Conservation (phyloP, 1,139 yeast genomes). For the Geotrichum klebahnii region DNA sequence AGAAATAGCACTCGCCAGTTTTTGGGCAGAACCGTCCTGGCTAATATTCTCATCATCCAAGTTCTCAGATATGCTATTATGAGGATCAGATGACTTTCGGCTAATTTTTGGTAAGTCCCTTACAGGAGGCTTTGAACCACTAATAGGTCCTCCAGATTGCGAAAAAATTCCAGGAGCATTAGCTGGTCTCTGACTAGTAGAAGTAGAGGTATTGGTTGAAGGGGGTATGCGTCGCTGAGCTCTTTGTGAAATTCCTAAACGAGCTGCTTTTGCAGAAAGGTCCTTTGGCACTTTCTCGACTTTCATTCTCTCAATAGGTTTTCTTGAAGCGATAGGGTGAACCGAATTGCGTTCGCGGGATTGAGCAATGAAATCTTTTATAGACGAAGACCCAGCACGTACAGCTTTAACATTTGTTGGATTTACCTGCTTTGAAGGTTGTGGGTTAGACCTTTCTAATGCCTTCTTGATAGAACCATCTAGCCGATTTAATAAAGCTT, state of each 20-base stretch:
- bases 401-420: not conserved
- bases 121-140: not conserved
- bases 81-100: not conserved
- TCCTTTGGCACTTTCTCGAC: slow-evolving; percentile 12
- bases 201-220: not conserved
- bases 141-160: not conserved
- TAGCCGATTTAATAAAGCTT: slow-evolving; percentile 40
- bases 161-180: not conserved
- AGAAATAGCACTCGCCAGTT: not conserved
- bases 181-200: slow-evolving; percentile 1
- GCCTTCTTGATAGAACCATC: slow-evolving; percentile 53
- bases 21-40: not conserved
- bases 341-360: slow-evolving; percentile 7
- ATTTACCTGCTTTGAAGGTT: not conserved
- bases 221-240: slow-evolving; percentile 15
- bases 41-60: not conserved
- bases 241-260: slow-evolving; percentile 17
- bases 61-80: not conserved
- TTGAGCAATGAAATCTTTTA: slow-evolving; percentile 14
- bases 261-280: slow-evolving; percentile 11
- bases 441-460: slow-evolving; percentile 48
- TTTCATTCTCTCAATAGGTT: slow-evolving; percentile 3
- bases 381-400: slow-evolving; percentile 11
- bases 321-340: slow-evolving; percentile 4
- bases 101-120: not conserved